Evolutionary conservation across 2,329 filamentous ascomycete species (phyloP).

Genomic region (Fusarium lyarnte): DNA sequence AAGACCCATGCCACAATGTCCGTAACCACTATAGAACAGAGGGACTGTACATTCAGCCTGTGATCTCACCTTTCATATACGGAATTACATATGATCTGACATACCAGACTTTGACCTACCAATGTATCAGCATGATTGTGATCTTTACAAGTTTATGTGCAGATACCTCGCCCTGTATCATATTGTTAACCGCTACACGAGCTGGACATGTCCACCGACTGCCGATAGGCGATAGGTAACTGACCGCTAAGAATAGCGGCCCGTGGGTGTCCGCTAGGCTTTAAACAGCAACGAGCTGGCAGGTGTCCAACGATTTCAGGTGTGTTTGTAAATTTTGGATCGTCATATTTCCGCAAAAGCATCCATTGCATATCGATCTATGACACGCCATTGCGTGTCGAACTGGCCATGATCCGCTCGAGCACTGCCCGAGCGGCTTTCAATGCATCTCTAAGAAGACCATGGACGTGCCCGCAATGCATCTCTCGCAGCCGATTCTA

Average conservation of each 20-base stretch:
- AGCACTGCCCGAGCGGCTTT: slow-evolving; percentile 34
- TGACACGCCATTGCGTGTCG: slow-evolving; percentile 25
- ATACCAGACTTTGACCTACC: not conserved
- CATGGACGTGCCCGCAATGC: slow-evolving; percentile 49
- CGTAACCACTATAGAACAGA: slow-evolving; percentile 11
- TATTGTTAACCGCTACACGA: slow-evolving; percentile 25
- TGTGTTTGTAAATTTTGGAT: slow-evolving; percentile 19
- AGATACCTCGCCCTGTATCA: not conserved
- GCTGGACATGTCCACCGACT: not conserved
- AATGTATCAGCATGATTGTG: not conserved
- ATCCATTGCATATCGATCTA: not conserved
- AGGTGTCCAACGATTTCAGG: not conserved
- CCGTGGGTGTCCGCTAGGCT: slow-evolving; percentile 37
- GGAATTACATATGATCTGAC: not conserved
- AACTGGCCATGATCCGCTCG: slow-evolving; percentile 45
- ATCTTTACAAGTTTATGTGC: not conserved
- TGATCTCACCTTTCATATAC: not conserved
- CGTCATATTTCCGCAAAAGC: slow-evolving; percentile 10
- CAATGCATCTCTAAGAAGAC: slow-evolving; percentile 26
- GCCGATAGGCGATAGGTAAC: slow-evolving; percentile 2
- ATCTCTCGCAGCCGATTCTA: slow-evolving; percentile 45
- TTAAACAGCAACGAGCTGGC: slow-evolving; percentile 39
- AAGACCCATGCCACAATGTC: slow-evolving; percentile 26
- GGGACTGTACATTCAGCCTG: not conserved
- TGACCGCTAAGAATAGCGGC: slow-evolving; percentile 35